A percentile compares a stretch with the other conserved stretches of the same genome.
These are phyloP conservation scores for Beauveria sp. DNA, from an alignment of 2,329 filamentous ascomycete species.

Conservation along the genomic window DNA sequence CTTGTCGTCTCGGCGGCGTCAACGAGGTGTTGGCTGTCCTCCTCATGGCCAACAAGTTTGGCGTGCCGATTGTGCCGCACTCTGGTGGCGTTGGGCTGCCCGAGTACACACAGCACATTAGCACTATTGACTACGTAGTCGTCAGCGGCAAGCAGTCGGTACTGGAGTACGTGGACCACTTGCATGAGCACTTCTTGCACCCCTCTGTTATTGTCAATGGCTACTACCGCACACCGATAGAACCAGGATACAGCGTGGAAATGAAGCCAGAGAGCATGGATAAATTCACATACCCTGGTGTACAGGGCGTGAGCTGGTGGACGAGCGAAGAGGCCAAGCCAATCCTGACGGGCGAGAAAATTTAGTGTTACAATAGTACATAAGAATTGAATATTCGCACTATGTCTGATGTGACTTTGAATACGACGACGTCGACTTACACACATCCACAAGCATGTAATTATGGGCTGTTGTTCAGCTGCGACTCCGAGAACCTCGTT, in stretches of 20 bases:
- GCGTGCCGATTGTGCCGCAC: constrained; percentile 79
- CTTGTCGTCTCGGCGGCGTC: constrained; percentile 80
- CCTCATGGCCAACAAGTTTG: constrained; percentile 72
- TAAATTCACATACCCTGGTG: constrained; percentile 65
- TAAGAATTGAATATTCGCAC: neutral
- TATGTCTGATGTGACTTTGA: neutral
- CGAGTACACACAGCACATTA: constrained; percentile 89
- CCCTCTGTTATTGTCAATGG: constrained; percentile 74
- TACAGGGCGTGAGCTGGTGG: constrained; percentile 79
- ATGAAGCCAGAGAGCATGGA: constrained; percentile 90
- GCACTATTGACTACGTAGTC: constrained; percentile 86
- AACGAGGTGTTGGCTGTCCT: constrained; percentile 90
- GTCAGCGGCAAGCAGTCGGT: constrained; percentile 75
- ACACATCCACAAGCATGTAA: neutral
- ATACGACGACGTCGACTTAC: neutral
- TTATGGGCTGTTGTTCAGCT: neutral
- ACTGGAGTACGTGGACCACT: constrained; percentile 84
- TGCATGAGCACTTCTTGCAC: constrained; percentile 88
- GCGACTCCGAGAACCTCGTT: neutral
- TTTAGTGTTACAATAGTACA: constrained; percentile 25
- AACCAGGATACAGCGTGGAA: constrained; percentile 85
- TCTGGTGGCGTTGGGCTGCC: constrained; percentile 83
- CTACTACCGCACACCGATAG: constrained; percentile 77
- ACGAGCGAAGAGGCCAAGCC: constrained; percentile 67
- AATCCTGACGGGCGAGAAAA: constrained; percentile 59